Percentiles rank a stretch among this genome's conserved stretches.
phyloP scores from a whole-genome alignment of 352 stramenopile species.

The Pythium chondricola region DNA sequence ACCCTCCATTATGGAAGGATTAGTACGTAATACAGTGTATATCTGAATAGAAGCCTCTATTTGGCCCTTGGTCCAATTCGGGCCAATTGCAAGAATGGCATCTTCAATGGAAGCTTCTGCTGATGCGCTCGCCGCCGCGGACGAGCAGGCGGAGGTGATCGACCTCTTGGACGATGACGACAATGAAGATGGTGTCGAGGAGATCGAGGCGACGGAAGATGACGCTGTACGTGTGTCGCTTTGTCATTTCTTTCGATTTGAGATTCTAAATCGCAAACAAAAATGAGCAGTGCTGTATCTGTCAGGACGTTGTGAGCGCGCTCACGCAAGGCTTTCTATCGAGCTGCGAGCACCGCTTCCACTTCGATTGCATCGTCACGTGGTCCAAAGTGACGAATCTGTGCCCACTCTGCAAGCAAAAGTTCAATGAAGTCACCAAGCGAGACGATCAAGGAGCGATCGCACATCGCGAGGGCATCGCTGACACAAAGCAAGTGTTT shows the following conservation, averaged over 20 bases:
- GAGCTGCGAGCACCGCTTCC: slow-evolving; percentile 73
- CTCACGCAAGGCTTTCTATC: slow-evolving; percentile 48
- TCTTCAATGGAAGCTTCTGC: no score
- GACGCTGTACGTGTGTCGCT: slow-evolving; percentile 9
- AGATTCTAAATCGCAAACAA: not conserved
- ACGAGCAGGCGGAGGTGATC: slow-evolving; percentile 4
- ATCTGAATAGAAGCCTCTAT: not conserved
- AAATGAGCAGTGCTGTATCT: slow-evolving; percentile 65
- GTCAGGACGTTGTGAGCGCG: slow-evolving; percentile 57
- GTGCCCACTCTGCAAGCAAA: slow-evolving; percentile 75
- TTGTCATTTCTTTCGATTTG: no score
- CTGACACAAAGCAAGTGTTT: slow-evolving; percentile 59
- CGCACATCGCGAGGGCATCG: slow-evolving; percentile 30
- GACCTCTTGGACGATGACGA: slow-evolving; percentile 13
- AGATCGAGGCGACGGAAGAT: slow-evolving; percentile 22
- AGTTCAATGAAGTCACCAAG: slow-evolving; percentile 53
- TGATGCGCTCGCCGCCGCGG: slow-evolving; percentile 6
- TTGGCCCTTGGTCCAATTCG: not conserved
- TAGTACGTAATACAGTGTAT: no score
- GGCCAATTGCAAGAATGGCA: slow-evolving; percentile 9
- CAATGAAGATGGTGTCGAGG: slow-evolving; percentile 12
- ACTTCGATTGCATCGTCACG: slow-evolving; percentile 77
- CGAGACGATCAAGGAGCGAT: slow-evolving; percentile 30
- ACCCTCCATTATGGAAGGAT: not conserved
- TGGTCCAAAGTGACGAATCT: slow-evolving; percentile 82